phyloP scores from a whole-genome alignment of 2,329 filamentous ascomycete species.

The Tolypocladium ophioglossoides region DNA sequence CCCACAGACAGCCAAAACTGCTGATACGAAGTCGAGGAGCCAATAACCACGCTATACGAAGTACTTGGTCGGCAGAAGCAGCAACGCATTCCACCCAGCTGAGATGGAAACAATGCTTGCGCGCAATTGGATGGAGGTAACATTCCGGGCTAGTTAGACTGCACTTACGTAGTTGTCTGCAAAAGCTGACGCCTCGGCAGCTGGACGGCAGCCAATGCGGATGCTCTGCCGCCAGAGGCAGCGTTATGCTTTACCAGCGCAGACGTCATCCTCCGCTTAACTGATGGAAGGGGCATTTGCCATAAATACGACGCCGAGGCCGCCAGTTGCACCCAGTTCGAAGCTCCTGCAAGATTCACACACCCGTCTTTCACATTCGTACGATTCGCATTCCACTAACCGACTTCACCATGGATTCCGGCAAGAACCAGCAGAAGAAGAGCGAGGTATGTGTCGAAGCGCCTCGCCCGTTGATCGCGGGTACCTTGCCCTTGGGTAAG shows the following conservation, averaged over 20 bases:
- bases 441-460: slow-evolving; percentile 16
- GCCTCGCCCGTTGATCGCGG: neutral
- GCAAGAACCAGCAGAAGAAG: slow-evolving; percentile 10
- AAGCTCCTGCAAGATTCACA: neutral
- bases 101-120: neutral
- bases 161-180: slow-evolving; percentile 1
- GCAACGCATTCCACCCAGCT: no score
- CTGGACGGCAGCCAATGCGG: neutral
- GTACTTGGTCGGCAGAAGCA: no score
- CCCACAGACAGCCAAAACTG: no score
- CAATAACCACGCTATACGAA: no score
- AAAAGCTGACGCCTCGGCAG: neutral
- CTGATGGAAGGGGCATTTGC: neutral
- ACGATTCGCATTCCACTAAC: neutral
- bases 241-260: neutral
- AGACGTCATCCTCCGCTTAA: slow-evolving; percentile 3
- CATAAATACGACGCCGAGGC: neutral
- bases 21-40: no score
- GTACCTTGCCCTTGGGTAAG: neutral
- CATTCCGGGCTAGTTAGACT: neutral
- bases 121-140: neutral
- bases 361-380: neutral
- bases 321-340: neutral
- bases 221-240: neutral
- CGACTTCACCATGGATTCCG: slow-evolving; percentile 8